Evolutionary conservation across 192 early-diverging fungal species (phyloP), one percentile per base, ranked within the genome.

Genomic region (Oehlia diaphana): DNA sequence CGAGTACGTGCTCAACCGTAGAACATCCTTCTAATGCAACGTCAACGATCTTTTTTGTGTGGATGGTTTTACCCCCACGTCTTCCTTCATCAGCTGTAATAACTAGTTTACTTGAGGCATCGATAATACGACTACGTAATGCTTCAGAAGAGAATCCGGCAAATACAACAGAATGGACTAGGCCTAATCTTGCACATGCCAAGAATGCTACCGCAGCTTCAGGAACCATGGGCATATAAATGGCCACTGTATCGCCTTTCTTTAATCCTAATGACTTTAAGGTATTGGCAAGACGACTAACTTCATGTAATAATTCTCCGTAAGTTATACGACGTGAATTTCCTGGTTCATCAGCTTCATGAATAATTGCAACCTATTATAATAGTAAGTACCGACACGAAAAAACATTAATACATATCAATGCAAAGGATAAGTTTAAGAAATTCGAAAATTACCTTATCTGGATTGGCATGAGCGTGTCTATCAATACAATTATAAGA

Each of bases 191-290:
- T 8, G 96, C 95, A 83, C 97, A 99, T 44, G 97, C 97, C 44
- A 99, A 89, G 92, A 99, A 95, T 19, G 97, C 91, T 62, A 94
- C 88, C 1, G 92, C 92, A 31, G 97, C 96, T 86, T 97, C 96
- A 73, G 97, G 97, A 47, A 96, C 90, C 95, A 97, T 97, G 66
- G 96, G 97, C 94, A 99, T 95, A 85, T 99, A 99, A 83, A 99
- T 97, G 62, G 93, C 94, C 42, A 99, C 96, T 10, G 91, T 93
- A 83, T 99, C 95, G 67, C 97, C 97, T 88, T 97, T 98, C 67
- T 89, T 87, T 67, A 98, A 88, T 26, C 96, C 95, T 63, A 91
- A 90, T 79, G 92, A 90, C 81, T 88, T 91, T 39, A 99, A 86
- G 2, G 94, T 93, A 80, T 96, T 96, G 76, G 96, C 95, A 63